Percentiles rank a stretch among this genome's conserved stretches.
Evolutionary conservation across 192 early-diverging fungal species (phyloP).

Genomic region (Coemansia sp.): DNA sequence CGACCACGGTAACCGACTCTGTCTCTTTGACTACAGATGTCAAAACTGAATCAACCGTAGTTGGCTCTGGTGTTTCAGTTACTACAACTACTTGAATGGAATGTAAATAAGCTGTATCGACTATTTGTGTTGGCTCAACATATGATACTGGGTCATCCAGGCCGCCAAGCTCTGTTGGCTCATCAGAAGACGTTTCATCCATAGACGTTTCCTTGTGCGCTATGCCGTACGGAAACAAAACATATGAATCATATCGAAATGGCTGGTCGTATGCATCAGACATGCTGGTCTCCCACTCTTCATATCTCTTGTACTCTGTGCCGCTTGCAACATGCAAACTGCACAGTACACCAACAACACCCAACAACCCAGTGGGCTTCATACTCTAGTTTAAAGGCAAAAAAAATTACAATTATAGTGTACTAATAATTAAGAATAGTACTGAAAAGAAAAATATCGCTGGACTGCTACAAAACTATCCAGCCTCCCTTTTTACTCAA

Average conservation of each 20-base stretch:
- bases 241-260: background rate
- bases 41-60: background rate
- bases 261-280: background rate
- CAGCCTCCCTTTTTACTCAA: background rate
- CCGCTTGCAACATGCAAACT: background rate
- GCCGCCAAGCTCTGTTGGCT: constrained; percentile 1
- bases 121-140: background rate
- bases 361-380: background rate
- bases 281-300: background rate
- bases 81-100: background rate
- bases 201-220: constrained; percentile 12
- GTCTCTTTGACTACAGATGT: background rate
- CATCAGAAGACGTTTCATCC: background rate
- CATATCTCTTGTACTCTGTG: background rate
- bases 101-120: background rate
- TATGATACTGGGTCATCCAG: constrained; percentile 1
- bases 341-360: background rate
- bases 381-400: background rate
- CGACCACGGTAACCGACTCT: constrained; percentile 3
- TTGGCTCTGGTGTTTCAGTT: background rate
- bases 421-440: background rate
- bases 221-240: background rate
- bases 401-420: background rate
- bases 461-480: too few relatives aligned
- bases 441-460: background rate